These are phyloP conservation scores for Carex littledalei DNA, from an alignment of 176 grass and related monocot species.

Conservation along the genomic window DNA sequence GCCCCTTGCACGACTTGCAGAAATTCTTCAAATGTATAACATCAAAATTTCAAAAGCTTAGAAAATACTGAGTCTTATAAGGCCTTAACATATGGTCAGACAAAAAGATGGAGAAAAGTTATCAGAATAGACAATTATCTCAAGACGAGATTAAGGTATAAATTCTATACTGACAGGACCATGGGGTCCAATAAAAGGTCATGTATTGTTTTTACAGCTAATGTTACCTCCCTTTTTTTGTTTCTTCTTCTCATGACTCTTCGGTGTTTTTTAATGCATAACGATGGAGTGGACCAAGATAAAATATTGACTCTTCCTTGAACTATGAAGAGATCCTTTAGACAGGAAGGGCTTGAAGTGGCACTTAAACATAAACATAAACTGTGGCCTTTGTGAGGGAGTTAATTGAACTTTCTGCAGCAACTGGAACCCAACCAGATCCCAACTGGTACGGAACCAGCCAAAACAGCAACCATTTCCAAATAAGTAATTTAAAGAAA, in stretches of 20 bases:
- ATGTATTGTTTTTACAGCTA: neutral
- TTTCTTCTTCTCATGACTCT: neutral
- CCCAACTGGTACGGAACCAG: neutral
- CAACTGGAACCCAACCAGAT: neutral
- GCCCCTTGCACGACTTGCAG: constrained; percentile 91
- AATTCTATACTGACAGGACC: neutral
- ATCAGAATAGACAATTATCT: neutral
- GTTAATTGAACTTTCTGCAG: neutral
- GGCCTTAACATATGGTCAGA: neutral
- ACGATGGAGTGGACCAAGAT: neutral
- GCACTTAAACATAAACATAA: neutral
- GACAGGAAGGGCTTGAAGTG: neutral
- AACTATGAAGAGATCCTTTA: neutral
- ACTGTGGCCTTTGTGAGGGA: neutral
- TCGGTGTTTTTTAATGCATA: neutral
- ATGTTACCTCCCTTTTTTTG: neutral
- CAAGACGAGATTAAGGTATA: constrained; percentile 5
- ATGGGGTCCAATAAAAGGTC: neutral
- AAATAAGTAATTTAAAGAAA: neutral
- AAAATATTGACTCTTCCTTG: neutral
- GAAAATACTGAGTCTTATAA: neutral
- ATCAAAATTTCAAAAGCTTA: neutral
- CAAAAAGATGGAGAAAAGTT: neutral
- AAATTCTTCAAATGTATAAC: constrained; percentile 48
- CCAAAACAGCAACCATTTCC: neutral